Percentiles rank a stretch among this genome's conserved stretches.
Conservation (phyloP, 2,329 filamentous ascomycete species). For the Parascedosporium putredinis region DNA sequence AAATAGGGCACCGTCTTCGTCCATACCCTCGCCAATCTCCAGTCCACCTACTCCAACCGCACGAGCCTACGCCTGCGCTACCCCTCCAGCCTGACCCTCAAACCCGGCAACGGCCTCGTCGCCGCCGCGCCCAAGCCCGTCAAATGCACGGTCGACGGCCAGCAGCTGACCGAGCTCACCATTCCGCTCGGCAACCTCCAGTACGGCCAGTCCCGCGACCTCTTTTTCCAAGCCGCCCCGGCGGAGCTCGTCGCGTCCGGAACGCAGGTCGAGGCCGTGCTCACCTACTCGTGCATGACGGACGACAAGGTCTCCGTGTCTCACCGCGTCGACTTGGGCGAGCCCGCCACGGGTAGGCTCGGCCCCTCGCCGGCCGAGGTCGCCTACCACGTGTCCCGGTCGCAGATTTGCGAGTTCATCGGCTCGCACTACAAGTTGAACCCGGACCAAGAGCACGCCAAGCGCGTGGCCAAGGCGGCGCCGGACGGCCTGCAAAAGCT, state of each 20-base stretch:
- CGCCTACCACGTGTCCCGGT: constrained; percentile 42
- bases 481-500: constrained; percentile 19
- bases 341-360: constrained; percentile 6
- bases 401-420: constrained; percentile 36
- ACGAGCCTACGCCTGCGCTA: constrained; percentile 33
- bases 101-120: constrained; percentile 26
- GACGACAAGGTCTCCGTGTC: constrained; percentile 7
- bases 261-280: constrained; percentile 12
- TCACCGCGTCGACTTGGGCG: not conserved
- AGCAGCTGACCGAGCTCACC: constrained; percentile 18
- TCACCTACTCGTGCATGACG: constrained; percentile 15
- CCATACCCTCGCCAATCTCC: constrained; percentile 50
- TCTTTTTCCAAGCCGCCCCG: too few relatives aligned
- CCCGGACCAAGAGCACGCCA: constrained; percentile 24
- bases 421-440: constrained; percentile 25
- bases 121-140: constrained; percentile 24
- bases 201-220: constrained; percentile 49
- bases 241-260: too few relatives aligned
- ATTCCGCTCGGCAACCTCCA: constrained; percentile 42
- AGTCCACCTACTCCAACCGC: constrained; percentile 43
- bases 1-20: constrained; percentile 46
- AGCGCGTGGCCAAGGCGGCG: not conserved
- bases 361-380: constrained; percentile 19
- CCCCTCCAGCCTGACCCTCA: constrained; percentile 23
- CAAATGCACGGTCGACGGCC: constrained; percentile 12